A percentile compares a stretch with the other conserved stretches of the same genome.
Evolutionary conservation across 768 basidiomycete genomes (phyloP).

Genomic region (Agaricus subrufescens): DNA sequence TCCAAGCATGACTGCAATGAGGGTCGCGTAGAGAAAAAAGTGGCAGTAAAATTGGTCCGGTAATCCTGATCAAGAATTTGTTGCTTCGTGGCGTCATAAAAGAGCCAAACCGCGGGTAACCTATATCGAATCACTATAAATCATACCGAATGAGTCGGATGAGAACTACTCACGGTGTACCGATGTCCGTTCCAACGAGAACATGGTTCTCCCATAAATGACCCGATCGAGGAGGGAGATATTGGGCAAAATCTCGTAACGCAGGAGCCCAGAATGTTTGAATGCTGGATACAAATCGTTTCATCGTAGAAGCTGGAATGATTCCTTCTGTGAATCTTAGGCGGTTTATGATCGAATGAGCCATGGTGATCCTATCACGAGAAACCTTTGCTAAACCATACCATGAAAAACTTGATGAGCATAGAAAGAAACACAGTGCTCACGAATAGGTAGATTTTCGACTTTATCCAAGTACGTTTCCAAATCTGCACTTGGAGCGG

Average conservation of each 20-base stretch:
- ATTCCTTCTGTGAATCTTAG: neutral
- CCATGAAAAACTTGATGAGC: neutral
- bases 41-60: neutral
- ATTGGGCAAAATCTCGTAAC: neutral
- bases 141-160: neutral
- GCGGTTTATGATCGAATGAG: slow-evolving; percentile 1
- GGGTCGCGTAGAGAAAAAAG: neutral
- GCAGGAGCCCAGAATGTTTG: neutral
- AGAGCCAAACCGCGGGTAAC: slow-evolving; percentile 4
- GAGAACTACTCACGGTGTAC: neutral
- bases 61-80: slow-evolving; percentile 5
- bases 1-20: slow-evolving; percentile 12
- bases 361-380: neutral
- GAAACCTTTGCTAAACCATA: neutral
- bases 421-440: neutral
- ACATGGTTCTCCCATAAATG: neutral
- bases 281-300: neutral
- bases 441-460: neutral
- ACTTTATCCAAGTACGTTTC: neutral
- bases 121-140: neutral
- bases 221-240: slow-evolving; percentile 5
- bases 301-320: neutral
- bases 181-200: neutral
- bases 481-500: neutral
- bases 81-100: neutral